Evolutionary conservation across 1,284 basidiomycete species (phyloP), one percentile per base, ranked within the genome.

Genomic region (Ganoderma leucocontextum): DNA sequence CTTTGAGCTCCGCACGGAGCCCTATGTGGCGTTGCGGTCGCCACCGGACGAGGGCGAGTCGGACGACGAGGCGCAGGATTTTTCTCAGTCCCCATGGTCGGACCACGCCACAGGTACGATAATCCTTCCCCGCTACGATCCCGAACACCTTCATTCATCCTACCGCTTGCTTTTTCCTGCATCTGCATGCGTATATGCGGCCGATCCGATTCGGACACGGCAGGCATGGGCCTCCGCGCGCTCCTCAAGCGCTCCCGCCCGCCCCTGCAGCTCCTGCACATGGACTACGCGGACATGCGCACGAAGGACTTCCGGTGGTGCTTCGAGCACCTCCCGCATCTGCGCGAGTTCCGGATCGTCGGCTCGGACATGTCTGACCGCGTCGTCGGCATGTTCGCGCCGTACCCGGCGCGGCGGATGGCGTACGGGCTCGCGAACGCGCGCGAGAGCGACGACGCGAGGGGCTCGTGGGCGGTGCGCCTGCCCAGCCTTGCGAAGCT

Each of bases 281-380:
- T 93, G 91, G 89, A 93, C 75, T 91, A 89, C 72, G 89, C 89
- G 60, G 92, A 93, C 78, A 88, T 92, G 86, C 87, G 91, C 53
- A 92, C 91, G 60, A 93, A 92, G 78, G 91, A 93, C 76, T 93
- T 93, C 75, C 75, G 75, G 44, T 91, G 87, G 81, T 80, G 88
- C 58, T 93, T 93, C 71, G 85, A 87, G 67, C 80, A 83, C 49
- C 80, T 92, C 22, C 74, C 76, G 0, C 67, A 77, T 38, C 80
- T 93, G 62, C 84, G 86, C 74, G 85, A 87, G 63, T 93, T 93
- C 76, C 82, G 85, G 63, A 92, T 93, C 74, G 87, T 89, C 69
- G 92, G 89, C 22, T 92, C 90, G 10, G 92, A 93, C 77, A 91
- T 93, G 91, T 90, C 90, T 36, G 84, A 93, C 79, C 86, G 82